phyloP scores from a whole-genome alignment of 768 basidiomycete species.

The Panaeolus cyanescens region DNA sequence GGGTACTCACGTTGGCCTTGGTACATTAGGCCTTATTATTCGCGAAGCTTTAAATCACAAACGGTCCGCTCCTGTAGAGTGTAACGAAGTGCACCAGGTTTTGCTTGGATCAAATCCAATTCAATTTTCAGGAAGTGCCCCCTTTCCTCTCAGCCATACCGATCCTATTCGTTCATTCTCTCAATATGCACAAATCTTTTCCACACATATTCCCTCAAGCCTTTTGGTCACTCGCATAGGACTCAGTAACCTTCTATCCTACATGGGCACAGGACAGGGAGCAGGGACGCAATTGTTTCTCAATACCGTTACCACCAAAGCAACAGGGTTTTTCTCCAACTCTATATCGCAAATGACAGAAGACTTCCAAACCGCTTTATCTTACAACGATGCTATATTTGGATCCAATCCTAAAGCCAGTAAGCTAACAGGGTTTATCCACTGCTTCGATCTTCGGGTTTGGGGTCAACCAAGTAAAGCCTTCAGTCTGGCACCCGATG shows the following conservation, averaged over 20 bases:
- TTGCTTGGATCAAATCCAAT: background rate
- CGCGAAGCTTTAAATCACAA: background rate
- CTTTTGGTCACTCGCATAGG: background rate
- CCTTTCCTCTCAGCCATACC: background rate
- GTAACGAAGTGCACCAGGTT: background rate
- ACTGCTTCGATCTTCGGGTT: background rate
- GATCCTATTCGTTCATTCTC: background rate
- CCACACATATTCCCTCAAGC: background rate
- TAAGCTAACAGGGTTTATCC: background rate
- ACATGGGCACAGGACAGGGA: slow-evolving; percentile 4
- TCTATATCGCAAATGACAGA: background rate
- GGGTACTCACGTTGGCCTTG: background rate
- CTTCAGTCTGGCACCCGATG: background rate
- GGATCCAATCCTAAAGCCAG: background rate
- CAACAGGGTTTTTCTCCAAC: background rate
- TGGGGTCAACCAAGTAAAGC: background rate
- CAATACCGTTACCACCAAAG: background rate
- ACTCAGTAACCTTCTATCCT: background rate
- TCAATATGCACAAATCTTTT: background rate
- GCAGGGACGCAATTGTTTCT: background rate
- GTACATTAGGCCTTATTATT: background rate
- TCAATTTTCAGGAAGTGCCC: background rate
- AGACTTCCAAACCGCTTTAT: background rate
- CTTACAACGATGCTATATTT: background rate
- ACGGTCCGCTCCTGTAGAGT: background rate